Conservation (phyloP, 1,284 basidiomycete genomes). For the Trametes pubescens region DNA sequence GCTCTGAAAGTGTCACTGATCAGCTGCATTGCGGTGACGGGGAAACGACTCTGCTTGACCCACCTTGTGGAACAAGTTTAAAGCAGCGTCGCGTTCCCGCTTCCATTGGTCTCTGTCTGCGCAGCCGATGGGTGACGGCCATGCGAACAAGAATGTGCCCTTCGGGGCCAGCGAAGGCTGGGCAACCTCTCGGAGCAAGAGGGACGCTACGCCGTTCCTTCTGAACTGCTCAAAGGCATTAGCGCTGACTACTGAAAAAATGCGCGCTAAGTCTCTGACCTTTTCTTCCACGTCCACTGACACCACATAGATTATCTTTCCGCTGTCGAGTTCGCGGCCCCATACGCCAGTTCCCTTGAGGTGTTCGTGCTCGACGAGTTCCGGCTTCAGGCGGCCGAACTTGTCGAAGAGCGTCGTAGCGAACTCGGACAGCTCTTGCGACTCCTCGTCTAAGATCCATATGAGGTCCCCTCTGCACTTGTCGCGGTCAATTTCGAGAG, state of each 20-base stretch:
- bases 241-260: not conserved
- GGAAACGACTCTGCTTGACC: not conserved
- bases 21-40: not conserved
- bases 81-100: constrained; percentile 19
- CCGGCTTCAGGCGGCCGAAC: constrained; percentile 35
- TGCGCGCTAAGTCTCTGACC: constrained; percentile 25
- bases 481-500: constrained; percentile 22
- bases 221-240: constrained; percentile 24
- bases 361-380: constrained; percentile 37
- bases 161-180: constrained; percentile 32
- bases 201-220: constrained; percentile 39
- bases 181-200: constrained; percentile 36
- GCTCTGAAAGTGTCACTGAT: constrained; percentile 12
- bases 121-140: constrained; percentile 25
- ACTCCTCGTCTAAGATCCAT: constrained; percentile 42
- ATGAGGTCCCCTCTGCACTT: constrained; percentile 33
- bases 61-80: constrained; percentile 37
- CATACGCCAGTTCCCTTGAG: constrained; percentile 46
- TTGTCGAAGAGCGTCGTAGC: constrained; percentile 42
- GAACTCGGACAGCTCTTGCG: constrained; percentile 42
- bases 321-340: constrained; percentile 42
- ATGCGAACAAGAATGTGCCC: constrained; percentile 33
- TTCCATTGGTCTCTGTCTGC: constrained; percentile 2
- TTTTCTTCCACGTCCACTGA: constrained; percentile 35
- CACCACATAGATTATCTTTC: constrained; percentile 40